Conservation (phyloP, 2,329 filamentous ascomycete genomes). For the Ambrosiella cleistominuta region DNA sequence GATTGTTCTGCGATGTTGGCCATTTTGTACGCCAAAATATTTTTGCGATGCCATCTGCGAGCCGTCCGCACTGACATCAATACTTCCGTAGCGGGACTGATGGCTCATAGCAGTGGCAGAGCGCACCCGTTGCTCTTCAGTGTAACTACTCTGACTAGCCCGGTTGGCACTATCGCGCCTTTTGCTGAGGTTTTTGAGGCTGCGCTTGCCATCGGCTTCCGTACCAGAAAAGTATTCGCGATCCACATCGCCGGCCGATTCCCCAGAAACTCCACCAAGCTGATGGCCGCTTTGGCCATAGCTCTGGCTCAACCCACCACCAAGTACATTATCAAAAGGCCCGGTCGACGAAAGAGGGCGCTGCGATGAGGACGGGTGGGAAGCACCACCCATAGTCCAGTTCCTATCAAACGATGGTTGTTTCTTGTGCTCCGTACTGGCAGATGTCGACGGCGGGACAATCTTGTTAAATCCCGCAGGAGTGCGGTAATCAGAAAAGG, state of each 20-base stretch:
- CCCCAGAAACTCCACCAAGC: conserved; percentile 21
- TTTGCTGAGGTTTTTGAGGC: conserved; percentile 57
- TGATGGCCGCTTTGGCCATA: not conserved
- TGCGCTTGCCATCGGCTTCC: conserved; percentile 48
- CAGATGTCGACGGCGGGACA: conserved; percentile 18
- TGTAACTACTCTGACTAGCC: conserved; percentile 37
- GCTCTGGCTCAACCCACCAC: conserved; percentile 12
- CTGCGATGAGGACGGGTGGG: conserved; percentile 11
- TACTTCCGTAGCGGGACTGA: conserved; percentile 63
- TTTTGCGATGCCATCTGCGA: conserved; percentile 44
- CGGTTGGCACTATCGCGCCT: conserved; percentile 44
- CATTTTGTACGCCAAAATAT: conserved; percentile 41
- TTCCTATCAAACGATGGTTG: conserved; percentile 53
- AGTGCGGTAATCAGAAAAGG: conserved; percentile 24
- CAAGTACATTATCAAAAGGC: conserved; percentile 26
- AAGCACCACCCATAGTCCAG: conserved; percentile 44
- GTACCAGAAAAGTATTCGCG: conserved; percentile 87
- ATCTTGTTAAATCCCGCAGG: conserved; percentile 77
- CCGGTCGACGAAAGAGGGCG: conserved; percentile 37
- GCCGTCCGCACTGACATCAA: conserved; percentile 53
- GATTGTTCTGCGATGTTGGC: conserved; percentile 38
- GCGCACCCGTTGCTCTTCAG: conserved; percentile 53
- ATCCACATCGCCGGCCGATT: conserved; percentile 48
- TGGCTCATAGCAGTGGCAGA: conserved; percentile 48
- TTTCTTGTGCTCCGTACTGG: conserved; percentile 33